Evolutionary conservation across 495 filamentous ascomycete species (phyloP).

Genomic region (Elaphomyces granulatus): DNA sequence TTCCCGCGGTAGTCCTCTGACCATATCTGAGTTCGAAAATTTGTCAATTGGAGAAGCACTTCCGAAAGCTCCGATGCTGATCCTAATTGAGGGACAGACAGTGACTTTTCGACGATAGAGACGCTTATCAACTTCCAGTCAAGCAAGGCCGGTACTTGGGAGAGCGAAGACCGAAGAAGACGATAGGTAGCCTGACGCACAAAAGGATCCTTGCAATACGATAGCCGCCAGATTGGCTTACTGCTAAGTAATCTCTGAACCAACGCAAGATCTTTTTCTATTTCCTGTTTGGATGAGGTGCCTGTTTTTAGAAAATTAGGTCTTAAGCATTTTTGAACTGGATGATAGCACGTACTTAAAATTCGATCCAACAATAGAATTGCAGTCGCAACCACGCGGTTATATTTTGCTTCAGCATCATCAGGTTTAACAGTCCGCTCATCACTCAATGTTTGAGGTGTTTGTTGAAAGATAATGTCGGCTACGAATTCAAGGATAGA

Average conservation of each 20-base stretch:
- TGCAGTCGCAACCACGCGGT: constrained; percentile 55
- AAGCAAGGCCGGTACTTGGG: constrained; percentile 43
- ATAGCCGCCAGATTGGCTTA: constrained; percentile 63
- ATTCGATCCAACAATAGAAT: constrained; percentile 32
- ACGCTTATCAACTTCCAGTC: constrained; percentile 49
- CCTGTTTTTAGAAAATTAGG: no score
- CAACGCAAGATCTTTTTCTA: constrained; percentile 31
- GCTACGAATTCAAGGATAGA: constrained; percentile 68
- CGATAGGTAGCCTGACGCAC: constrained; percentile 58
- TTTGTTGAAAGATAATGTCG: constrained; percentile 63
- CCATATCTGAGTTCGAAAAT: constrained; percentile 56
- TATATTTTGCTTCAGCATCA: constrained; percentile 72
- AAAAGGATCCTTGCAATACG: constrained; percentile 47
- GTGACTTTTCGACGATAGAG: constrained; percentile 50
- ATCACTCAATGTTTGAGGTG: constrained; percentile 68
- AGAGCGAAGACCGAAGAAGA: constrained; percentile 46
- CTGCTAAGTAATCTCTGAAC: constrained; percentile 47
- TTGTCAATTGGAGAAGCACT: constrained; percentile 46
- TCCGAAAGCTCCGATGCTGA: constrained; percentile 57
- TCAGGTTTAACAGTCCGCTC: constrained; percentile 69
- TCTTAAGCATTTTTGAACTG: no score
- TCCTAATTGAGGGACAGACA: constrained; percentile 52
- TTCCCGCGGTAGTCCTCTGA: constrained; percentile 51
- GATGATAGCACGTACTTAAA: constrained; percentile 22
- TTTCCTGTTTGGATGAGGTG: constrained; percentile 31